Percentiles rank a stretch among this genome's conserved stretches.
These are phyloP conservation scores for Myxozyma geophila DNA, from an alignment of 805 yeast genomes.

Conservation along the genomic window DNA sequence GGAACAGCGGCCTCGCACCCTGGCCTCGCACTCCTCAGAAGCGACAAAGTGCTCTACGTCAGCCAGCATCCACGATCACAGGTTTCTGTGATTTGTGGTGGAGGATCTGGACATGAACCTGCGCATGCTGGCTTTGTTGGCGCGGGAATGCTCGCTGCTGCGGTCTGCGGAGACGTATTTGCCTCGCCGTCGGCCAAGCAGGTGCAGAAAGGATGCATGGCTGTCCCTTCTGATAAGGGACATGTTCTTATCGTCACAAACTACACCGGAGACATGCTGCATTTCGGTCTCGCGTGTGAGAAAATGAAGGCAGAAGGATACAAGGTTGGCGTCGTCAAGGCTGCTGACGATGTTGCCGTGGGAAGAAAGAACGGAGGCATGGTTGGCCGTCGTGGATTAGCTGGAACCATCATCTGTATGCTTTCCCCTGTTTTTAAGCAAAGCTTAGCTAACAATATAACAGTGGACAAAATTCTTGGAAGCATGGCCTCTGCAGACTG, in stretches of 20 bases:
- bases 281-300: constrained; percentile 90
- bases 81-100: constrained; percentile 81
- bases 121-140: constrained; percentile 92
- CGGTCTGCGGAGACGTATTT: constrained; percentile 85
- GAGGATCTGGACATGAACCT: constrained; percentile 97
- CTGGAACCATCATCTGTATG: constrained; percentile 72
- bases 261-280: constrained; percentile 92
- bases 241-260: constrained; percentile 82
- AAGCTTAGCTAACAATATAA: neutral
- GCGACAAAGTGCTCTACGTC: constrained; percentile 49
- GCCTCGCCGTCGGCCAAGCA: constrained; percentile 94
- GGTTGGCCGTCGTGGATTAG: constrained; percentile 93
- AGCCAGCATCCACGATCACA: constrained; percentile 40
- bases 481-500: constrained; percentile 59
- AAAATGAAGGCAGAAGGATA: constrained; percentile 82
- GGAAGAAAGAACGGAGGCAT: constrained; percentile 86
- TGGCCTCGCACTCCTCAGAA: constrained; percentile 54
- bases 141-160: constrained; percentile 79
- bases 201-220: constrained; percentile 64
- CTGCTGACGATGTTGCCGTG: constrained; percentile 92
- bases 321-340: constrained; percentile 71
- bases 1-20: constrained; percentile 51
- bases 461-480: constrained; percentile 83
- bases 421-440: neutral
- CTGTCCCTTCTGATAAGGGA: constrained; percentile 51